Base-by-base conservation (phyloP, 164 flowering plant species). In the Vitis riparia region DNA sequence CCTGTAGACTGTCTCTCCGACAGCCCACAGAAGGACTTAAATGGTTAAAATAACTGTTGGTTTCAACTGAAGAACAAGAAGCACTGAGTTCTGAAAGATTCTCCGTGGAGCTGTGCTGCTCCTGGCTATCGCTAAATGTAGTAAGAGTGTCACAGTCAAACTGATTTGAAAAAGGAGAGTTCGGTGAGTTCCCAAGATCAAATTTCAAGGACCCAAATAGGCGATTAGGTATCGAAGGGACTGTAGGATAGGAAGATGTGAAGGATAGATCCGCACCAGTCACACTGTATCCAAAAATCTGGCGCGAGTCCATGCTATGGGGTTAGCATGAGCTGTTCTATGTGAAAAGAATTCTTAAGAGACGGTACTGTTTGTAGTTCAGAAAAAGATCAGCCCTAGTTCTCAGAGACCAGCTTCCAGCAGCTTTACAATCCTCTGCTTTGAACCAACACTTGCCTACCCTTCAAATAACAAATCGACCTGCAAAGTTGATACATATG, bases 101-200 rank as follows among this genome's bases (percentile, higher is more conserved):
- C 11, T 86, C 92, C 2, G 90, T 58, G 63, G 90, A 83, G 83
- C 87, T 85, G 60, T 73, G 69, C 68, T 83, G 91, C 62, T 89
- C 95, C 66, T 76, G 87, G 73, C 85, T 85, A 63, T 78, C 86
- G 73, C 87, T 87, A 55, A 82, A 75, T 19, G 86, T 52, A 58
- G 89, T 73, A 59, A 73, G 48, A 49, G 79, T 76, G 68, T 88
- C 89, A 44, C 78, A 76, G 53, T 89, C 93, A 56, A 84, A 82
- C 12, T 76, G 88, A 62, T 79, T 72, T 3, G 85, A 83, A 67
- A 85, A 88, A 13, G 93, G 90, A 0, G 93, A 91, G 71, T 76
- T 75, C 0, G 91, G 89, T 6, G 93, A 90, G 78, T 78, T 84
- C 62, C 82, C 77, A 13, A 71, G 44, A 12, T 80, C 85, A 55